A percentile compares a stretch with the other conserved stretches of the same genome.
These are phyloP conservation scores for Neurospora sp. DNA, from an alignment of 495 filamentous ascomycete genomes.

Conservation along the genomic window DNA sequence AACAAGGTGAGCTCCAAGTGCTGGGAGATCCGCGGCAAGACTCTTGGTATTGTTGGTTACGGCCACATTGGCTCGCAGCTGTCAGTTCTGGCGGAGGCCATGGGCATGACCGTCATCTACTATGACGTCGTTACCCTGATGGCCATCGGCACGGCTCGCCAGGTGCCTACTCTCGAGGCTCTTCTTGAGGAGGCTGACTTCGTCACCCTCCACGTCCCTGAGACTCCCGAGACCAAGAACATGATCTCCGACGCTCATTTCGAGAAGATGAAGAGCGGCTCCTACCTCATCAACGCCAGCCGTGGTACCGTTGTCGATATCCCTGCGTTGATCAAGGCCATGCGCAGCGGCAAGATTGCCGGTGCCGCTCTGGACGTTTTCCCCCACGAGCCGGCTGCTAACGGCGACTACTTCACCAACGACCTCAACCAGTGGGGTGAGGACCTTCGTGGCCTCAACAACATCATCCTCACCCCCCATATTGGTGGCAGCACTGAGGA, in stretches of 20 bases:
- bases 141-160: constrained; percentile 77
- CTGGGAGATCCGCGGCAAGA: constrained; percentile 98
- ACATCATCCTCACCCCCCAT: constrained; percentile 91
- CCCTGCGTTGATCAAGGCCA: constrained; percentile 79
- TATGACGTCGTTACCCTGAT: constrained; percentile 90
- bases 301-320: constrained; percentile 93
- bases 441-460: constrained; percentile 76
- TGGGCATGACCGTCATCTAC: constrained; percentile 96
- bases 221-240: constrained; percentile 80
- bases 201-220: constrained; percentile 88
- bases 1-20: constrained; percentile 94
- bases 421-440: constrained; percentile 79
- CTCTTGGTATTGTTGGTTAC: constrained; percentile 91
- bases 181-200: constrained; percentile 80
- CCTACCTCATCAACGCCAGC: constrained; percentile 92
- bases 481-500: constrained; percentile 98
- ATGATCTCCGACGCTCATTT: constrained; percentile 74
- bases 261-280: constrained; percentile 79
- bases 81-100: constrained; percentile 89
- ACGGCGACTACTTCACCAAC: constrained; percentile 89
- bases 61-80: constrained; percentile 97
- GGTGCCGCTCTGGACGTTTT: constrained; percentile 96
- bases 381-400: constrained; percentile 83
- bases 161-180: constrained; percentile 65
- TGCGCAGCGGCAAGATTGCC: constrained; percentile 79